Evolutionary conservation across 75 land plant species (phyloP).

Genomic region (Cunninghamia lanceolata): DNA sequence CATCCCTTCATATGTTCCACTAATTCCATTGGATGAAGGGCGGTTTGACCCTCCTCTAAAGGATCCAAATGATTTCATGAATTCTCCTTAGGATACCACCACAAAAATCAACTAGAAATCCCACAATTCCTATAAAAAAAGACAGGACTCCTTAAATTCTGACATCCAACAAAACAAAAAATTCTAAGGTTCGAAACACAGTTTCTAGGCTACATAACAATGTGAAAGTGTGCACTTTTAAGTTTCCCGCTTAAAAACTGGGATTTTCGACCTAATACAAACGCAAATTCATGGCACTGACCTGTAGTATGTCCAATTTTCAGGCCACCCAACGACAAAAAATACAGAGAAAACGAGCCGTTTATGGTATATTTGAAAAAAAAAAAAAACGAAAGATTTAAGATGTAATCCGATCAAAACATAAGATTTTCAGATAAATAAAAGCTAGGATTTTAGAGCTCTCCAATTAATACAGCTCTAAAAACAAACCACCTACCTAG

Average conservation of each 20-base stretch:
- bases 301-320: neutral
- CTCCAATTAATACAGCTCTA: no score
- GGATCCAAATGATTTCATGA: neutral
- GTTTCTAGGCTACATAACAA: neutral
- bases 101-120: neutral
- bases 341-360: neutral
- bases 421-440: no score
- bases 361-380: no score
- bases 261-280: neutral
- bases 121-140: neutral
- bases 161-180: neutral
- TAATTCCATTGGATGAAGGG: neutral
- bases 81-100: neutral
- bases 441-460: neutral
- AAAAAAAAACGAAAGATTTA: no score
- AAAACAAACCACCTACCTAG: neutral
- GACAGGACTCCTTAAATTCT: neutral
- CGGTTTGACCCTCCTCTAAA: slow-evolving; percentile 4
- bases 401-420: neutral
- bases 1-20: neutral
- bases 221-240: neutral
- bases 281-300: neutral
- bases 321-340: neutral
- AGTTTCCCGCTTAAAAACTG: neutral
- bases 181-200: neutral